Evolutionary conservation across 2,329 filamentous ascomycete species (phyloP).

Genomic region (Blastomyces silverae): DNA sequence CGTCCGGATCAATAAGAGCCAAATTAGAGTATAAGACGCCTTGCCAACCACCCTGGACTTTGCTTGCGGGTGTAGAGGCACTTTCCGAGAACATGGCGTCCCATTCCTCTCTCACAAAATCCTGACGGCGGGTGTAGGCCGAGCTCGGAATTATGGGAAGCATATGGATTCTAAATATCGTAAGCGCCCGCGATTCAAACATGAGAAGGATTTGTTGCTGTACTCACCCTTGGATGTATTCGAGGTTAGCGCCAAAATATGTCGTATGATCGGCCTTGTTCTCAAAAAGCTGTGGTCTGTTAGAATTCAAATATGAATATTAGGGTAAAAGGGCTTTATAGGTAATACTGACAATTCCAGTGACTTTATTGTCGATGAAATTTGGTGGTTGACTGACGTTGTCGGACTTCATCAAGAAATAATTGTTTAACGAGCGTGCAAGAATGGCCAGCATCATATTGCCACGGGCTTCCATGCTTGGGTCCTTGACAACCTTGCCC

Average conservation of each 20-base stretch:
- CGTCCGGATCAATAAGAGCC: constrained; percentile 64
- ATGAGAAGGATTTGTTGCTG: constrained; percentile 10
- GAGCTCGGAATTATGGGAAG: constrained; percentile 65
- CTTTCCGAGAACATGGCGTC: constrained; percentile 64
- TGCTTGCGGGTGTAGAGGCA: constrained; percentile 50
- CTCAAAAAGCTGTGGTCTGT: constrained; percentile 60
- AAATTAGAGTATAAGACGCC: constrained; percentile 78
- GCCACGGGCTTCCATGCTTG: constrained; percentile 70
- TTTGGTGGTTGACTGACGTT: constrained; percentile 66
- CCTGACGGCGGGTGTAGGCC: constrained; percentile 56
- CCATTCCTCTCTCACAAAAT: constrained; percentile 81
- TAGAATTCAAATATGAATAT: background rate
- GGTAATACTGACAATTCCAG: constrained; percentile 45
- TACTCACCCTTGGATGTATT: constrained; percentile 58
- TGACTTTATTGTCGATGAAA: constrained; percentile 73
- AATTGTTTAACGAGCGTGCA: constrained; percentile 63
- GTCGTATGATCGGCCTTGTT: constrained; percentile 94
- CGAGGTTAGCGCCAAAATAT: constrained; percentile 68
- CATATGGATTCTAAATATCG: constrained; percentile 67
- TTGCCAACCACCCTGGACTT: constrained; percentile 70
- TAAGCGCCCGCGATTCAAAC: constrained; percentile 5
- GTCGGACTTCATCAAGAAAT: constrained; percentile 69
- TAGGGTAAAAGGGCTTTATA: background rate
- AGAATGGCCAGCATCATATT: constrained; percentile 80
- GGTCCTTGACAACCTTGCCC: constrained; percentile 70